Conservation (phyloP, 2,329 filamentous ascomycete genomes). For the Parastagonospora avenae region DNA sequence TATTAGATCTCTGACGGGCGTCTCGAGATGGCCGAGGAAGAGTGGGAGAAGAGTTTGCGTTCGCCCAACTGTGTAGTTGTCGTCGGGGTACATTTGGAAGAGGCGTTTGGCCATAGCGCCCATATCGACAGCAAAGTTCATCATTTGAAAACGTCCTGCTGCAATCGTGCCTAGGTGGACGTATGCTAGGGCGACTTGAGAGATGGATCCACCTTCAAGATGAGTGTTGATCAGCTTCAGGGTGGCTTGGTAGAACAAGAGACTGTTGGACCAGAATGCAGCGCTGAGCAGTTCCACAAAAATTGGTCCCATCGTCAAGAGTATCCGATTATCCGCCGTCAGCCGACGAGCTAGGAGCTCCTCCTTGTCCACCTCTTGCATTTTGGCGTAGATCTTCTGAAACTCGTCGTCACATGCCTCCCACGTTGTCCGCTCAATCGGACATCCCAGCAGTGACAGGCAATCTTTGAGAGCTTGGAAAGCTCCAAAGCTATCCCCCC, state of each 20-base stretch:
- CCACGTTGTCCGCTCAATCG: constrained; percentile 69
- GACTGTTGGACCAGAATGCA: constrained; percentile 73
- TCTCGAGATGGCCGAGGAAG: constrained; percentile 73
- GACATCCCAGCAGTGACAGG: constrained; percentile 67
- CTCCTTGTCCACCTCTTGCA: constrained; percentile 59
- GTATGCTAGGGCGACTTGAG: constrained; percentile 72
- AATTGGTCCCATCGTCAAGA: constrained; percentile 71
- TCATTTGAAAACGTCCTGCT: constrained; percentile 72
- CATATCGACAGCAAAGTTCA: constrained; percentile 69
- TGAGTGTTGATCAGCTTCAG: constrained; percentile 71
- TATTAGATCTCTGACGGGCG: constrained; percentile 64
- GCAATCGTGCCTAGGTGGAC: constrained; percentile 71
- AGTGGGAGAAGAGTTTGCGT: constrained; percentile 72
- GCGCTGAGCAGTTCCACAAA: constrained; percentile 71
- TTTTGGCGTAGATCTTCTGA: constrained; percentile 50
- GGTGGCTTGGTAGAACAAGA: constrained; percentile 74
- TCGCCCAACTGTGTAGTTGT: constrained; percentile 66
- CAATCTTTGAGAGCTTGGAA: constrained; percentile 74
- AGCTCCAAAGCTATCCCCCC: constrained; percentile 72
- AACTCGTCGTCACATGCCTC: constrained; percentile 81
- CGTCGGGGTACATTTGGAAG: constrained; percentile 63
- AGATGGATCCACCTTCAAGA: constrained; percentile 66
- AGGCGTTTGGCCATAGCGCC: constrained; percentile 67
- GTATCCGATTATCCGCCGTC: constrained; percentile 56
- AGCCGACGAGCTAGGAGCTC: constrained; percentile 37